A percentile compares a stretch with the other conserved stretches of the same genome.
Evolutionary conservation across 352 stramenopile genomes (phyloP).

Genomic region (Detonula confervacea): DNA sequence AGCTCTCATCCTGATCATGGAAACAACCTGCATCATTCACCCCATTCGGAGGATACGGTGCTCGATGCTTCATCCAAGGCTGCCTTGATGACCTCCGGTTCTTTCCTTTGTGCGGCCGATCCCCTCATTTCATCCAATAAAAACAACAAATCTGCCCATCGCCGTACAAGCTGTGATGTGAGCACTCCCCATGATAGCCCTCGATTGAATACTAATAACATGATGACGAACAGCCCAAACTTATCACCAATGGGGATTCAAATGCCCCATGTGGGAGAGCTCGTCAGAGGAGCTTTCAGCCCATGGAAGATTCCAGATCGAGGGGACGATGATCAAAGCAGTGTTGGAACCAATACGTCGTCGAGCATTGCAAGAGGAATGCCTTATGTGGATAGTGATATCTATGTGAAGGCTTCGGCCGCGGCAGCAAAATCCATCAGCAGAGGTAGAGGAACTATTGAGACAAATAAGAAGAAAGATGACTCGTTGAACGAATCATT

Average conservation of each 20-base stretch:
- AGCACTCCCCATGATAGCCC: no score
- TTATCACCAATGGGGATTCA: neutral
- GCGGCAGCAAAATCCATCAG: conserved; percentile 25
- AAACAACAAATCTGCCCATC: no score
- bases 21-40: conserved; percentile 8
- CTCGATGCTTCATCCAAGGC: no score
- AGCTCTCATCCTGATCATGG: conserved; percentile 8
- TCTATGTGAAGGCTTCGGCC: conserved; percentile 29
- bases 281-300: conserved; percentile 61
- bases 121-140: conserved; percentile 28
- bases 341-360: conserved; percentile 18
- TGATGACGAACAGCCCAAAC: neutral
- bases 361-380: no score
- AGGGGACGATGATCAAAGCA: conserved; percentile 43
- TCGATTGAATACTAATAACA: neutral
- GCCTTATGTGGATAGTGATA: conserved; percentile 48
- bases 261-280: conserved; percentile 34
- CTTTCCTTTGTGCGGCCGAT: conserved; percentile 33
- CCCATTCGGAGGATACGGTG: neutral
- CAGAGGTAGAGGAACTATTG: neutral
- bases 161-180: no score
- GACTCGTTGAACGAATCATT: conserved; percentile 25
- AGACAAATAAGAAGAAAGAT: neutral
- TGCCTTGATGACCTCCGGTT: no score
- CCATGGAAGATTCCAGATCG: conserved; percentile 56